phyloP scores from a whole-genome alignment of 306 rosid species.

The Begonia loranthoides region DNA sequence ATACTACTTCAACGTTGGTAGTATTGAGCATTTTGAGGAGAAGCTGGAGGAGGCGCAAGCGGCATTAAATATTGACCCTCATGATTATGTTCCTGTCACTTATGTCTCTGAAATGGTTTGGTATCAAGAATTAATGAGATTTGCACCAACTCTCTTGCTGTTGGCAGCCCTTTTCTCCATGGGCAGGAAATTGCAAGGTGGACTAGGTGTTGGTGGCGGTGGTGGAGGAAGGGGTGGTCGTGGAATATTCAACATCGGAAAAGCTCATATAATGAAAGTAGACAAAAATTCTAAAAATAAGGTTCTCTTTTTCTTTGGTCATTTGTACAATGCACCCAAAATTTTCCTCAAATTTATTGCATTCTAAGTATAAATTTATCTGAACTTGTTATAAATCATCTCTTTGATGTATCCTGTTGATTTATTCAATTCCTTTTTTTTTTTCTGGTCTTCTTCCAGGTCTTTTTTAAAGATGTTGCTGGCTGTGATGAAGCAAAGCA shows the following conservation, averaged over 20 bases:
- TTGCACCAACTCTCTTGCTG: constrained; percentile 58
- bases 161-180: constrained; percentile 48
- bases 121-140: constrained; percentile 57
- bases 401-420: too few relatives aligned
- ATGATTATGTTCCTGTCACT: constrained; percentile 69
- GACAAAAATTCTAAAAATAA: constrained; percentile 82
- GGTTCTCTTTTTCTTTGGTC: constrained; percentile 23
- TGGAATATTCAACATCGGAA: constrained; percentile 82
- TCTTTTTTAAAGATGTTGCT: constrained; percentile 86
- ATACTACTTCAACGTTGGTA: constrained; percentile 74
- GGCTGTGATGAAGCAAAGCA: constrained; percentile 96
- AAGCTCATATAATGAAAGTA: constrained; percentile 72
- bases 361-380: too few relatives aligned
- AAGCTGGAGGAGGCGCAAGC: constrained; percentile 91
- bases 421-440: constrained; percentile 6
- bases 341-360: constrained; percentile 1
- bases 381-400: too few relatives aligned
- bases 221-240: constrained; percentile 50
- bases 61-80: constrained; percentile 62
- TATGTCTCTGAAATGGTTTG: constrained; percentile 63
- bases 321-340: neutral
- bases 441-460: constrained; percentile 20
- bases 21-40: constrained; percentile 88
- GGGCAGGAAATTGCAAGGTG: constrained; percentile 79
- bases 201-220: constrained; percentile 60